These are phyloP conservation scores for Tulasnella sp. DNA, from an alignment of 768 basidiomycete genomes.

Conservation along the genomic window DNA sequence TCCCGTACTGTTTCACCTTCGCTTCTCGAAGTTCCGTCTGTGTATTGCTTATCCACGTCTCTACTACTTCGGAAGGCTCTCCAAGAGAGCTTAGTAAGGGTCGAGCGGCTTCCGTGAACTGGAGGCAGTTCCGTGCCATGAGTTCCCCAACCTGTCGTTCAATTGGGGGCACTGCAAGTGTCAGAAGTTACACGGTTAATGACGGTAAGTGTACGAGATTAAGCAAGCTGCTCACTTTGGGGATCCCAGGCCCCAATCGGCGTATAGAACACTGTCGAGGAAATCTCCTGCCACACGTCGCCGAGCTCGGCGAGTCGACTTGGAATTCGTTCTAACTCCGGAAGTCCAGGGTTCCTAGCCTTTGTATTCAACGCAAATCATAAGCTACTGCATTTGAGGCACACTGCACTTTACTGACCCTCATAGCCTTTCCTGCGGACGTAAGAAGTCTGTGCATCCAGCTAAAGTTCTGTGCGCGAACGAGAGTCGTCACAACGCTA, in stretches of 20 bases:
- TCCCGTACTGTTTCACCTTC: not conserved
- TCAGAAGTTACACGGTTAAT: not conserved
- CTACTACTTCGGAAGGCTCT: not conserved
- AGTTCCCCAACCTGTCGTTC: not conserved
- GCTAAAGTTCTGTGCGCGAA: not conserved
- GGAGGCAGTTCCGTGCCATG: not conserved
- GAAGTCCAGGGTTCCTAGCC: not conserved
- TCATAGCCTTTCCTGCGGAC: not conserved
- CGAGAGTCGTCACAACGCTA: not conserved
- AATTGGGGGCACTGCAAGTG: not conserved
- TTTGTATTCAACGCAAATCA: not conserved
- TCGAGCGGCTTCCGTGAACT: not conserved
- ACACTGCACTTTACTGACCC: not conserved
- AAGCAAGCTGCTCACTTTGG: not conserved
- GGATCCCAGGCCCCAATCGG: not conserved
- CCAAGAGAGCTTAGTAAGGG: not conserved
- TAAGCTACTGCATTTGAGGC: not conserved
- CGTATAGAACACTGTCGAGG: not conserved
- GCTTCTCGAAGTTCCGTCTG: not conserved
- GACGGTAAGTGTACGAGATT: not conserved
- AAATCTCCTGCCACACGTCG: not conserved
- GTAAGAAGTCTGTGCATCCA: not conserved
- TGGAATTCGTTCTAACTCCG: not conserved
- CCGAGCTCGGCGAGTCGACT: not conserved
- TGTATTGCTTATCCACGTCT: not conserved